A percentile compares a stretch with the other conserved stretches of the same genome.
phyloP scores from a whole-genome alignment of 352 stramenopile species.

The Globisporangium apiculatum region DNA sequence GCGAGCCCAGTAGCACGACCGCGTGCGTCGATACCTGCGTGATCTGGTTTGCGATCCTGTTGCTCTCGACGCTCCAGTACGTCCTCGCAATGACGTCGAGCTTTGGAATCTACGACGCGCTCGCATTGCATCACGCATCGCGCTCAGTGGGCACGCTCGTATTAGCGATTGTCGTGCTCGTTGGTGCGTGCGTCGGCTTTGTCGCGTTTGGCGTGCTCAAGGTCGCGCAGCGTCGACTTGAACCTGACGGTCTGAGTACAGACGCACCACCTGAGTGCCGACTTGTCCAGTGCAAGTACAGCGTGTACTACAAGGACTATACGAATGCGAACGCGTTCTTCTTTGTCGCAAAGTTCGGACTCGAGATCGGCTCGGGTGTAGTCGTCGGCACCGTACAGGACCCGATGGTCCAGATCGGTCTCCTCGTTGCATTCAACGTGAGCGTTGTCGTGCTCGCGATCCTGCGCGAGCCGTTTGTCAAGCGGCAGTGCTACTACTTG shows the following conservation, averaged over 20 bases:
- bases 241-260: conserved; percentile 4
- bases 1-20: conserved; percentile 6
- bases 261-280: too few relatives aligned
- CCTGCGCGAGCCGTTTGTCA: conserved; percentile 30
- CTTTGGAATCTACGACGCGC: conserved; percentile 36
- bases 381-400: conserved; percentile 28
- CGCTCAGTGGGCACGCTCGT: conserved; percentile 10
- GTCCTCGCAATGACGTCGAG: conserved; percentile 33
- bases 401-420: conserved; percentile 28
- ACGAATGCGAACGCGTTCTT: conserved; percentile 41
- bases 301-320: conserved; percentile 45
- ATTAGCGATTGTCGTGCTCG: conserved; percentile 26
- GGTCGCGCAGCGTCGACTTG: conserved; percentile 25
- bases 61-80: conserved; percentile 41
- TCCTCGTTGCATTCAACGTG: conserved; percentile 34
- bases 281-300: conserved; percentile 33
- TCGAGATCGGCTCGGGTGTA: conserved; percentile 33
- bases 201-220: conserved; percentile 34
- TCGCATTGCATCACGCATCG: conserved; percentile 1
- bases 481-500: conserved; percentile 33
- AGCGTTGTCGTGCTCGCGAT: conserved; percentile 30
- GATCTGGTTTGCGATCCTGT: conserved; percentile 29
- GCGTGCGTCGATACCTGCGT: conserved; percentile 31
- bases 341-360: conserved; percentile 35
- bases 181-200: conserved; percentile 22